Percentiles rank a stretch among this genome's conserved stretches.
Conservation (phyloP, 163 green algal genomes). For the Chlamydomonas reinhardtii region DNA sequence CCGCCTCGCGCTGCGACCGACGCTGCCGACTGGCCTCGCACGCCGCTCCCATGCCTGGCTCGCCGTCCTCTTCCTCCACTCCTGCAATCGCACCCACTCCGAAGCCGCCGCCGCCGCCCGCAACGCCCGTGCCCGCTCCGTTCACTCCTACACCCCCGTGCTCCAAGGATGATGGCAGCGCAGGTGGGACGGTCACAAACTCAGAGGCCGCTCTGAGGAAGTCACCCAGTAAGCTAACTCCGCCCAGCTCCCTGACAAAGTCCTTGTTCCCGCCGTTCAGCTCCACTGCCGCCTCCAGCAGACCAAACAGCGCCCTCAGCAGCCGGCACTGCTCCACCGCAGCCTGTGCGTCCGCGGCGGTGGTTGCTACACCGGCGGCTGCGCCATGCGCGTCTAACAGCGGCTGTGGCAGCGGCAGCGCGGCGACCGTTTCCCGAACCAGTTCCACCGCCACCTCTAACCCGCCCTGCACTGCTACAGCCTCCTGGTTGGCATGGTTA, state of each 20-base stretch:
- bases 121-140: too few relatives aligned
- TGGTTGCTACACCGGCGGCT: too few relatives aligned
- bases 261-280: conserved; percentile 63
- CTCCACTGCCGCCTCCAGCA: conserved; percentile 53
- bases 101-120: too few relatives aligned
- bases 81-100: background rate
- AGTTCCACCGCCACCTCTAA: conserved; percentile 53
- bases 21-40: too few relatives aligned
- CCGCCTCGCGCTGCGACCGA: background rate
- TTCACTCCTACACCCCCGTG: too few relatives aligned
- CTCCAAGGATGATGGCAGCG: background rate
- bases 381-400: too few relatives aligned
- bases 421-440: background rate
- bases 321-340: conserved; percentile 25
- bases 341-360: background rate
- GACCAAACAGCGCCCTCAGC: conserved; percentile 36
- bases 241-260: conserved; percentile 48
- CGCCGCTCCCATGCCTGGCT: too few relatives aligned
- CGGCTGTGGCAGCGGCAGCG: background rate
- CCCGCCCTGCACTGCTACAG: conserved; percentile 51
- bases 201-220: conserved; percentile 44
- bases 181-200: conserved; percentile 15
- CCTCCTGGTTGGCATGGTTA: conserved; percentile 66
- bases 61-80: too few relatives aligned
- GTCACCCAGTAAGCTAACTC: conserved; percentile 40